Conservation (phyloP, 148 eudicot species). For the Rhododendron mucronatum region DNA sequence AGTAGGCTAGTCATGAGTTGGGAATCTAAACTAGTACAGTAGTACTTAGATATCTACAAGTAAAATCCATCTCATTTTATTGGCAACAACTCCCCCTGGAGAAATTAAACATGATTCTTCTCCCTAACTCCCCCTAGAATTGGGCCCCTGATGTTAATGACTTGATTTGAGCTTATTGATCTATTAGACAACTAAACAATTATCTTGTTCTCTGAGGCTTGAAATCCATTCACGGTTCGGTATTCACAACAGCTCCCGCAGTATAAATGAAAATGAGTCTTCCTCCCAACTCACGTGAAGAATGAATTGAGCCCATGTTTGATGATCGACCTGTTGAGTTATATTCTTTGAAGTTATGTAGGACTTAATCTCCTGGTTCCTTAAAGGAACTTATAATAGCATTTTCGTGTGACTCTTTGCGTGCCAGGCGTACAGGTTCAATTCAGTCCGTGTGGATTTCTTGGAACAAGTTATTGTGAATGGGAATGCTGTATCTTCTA, state of each 20-base stretch:
- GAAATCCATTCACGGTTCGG: not conserved
- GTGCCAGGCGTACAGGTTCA: slow-evolving; percentile 60
- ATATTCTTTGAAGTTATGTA: not conserved
- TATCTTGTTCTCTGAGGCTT: not conserved
- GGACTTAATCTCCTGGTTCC: not conserved
- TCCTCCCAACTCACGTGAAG: not conserved
- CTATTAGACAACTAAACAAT: not conserved
- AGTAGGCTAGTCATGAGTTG: not conserved
- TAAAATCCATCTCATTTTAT: not conserved
- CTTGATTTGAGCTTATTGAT: not conserved
- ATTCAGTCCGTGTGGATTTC: slow-evolving; percentile 82
- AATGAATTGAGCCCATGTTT: not conserved
- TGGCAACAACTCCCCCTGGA: not conserved
- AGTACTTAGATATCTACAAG: not conserved
- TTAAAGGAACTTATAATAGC: not conserved
- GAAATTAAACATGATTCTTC: not conserved
- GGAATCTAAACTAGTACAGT: not conserved
- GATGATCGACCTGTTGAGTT: not conserved
- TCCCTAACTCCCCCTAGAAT: not conserved
- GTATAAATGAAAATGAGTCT: not conserved
- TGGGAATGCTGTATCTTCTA: slow-evolving; percentile 54
- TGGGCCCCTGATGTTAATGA: not conserved
- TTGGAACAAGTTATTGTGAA: slow-evolving; percentile 78
- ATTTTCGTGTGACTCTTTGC: slow-evolving; percentile 5
- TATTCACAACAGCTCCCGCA: not conserved